Percentiles rank a stretch among this genome's conserved stretches.
Evolutionary conservation across 805 yeast species (phyloP).

Genomic region (Starmerella sirachaensis): DNA sequence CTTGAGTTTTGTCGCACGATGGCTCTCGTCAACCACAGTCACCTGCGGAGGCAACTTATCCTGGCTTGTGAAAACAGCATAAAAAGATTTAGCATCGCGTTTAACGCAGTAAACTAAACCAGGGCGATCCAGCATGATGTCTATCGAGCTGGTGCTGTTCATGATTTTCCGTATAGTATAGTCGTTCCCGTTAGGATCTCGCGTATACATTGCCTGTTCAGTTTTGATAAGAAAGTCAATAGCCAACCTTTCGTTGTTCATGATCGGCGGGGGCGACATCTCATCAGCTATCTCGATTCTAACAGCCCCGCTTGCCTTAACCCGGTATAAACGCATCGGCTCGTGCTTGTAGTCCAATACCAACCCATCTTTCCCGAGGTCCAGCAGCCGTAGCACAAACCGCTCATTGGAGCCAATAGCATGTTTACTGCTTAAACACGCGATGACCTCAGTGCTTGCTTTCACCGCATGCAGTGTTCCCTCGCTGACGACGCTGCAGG

Average conservation of each 20-base stretch:
- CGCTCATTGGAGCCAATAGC: constrained; percentile 10
- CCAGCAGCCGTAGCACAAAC: constrained; percentile 9
- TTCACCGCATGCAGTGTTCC: constrained; percentile 13
- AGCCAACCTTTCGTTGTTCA: constrained; percentile 1
- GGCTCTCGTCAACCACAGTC: constrained; percentile 16
- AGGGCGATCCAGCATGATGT: constrained; percentile 9
- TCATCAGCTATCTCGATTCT: constrained; percentile 5
- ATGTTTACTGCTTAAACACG: constrained; percentile 12
- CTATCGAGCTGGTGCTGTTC: neutral
- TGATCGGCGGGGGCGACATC: constrained; percentile 5
- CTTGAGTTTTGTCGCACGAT: constrained; percentile 5
- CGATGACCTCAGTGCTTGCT: constrained; percentile 8
- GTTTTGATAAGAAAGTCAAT: constrained; percentile 17
- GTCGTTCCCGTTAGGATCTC: constrained; percentile 20
- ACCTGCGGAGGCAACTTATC: constrained; percentile 9
- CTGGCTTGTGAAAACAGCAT: constrained; percentile 12
- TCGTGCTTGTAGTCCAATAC: constrained; percentile 17
- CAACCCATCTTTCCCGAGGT: constrained; percentile 6
- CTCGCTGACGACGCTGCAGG: constrained; percentile 6
- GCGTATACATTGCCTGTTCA: constrained; percentile 16
- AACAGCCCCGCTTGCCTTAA: neutral
- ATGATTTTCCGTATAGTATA: constrained; percentile 10
- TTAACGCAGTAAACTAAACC: constrained; percentile 6
- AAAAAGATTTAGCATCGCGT: constrained; percentile 14
- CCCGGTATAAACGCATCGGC: constrained; percentile 13